Base-by-base conservation (phyloP, 2,329 filamentous ascomycete genomes). In the Neophaeococcomyces mojaviensis region DNA sequence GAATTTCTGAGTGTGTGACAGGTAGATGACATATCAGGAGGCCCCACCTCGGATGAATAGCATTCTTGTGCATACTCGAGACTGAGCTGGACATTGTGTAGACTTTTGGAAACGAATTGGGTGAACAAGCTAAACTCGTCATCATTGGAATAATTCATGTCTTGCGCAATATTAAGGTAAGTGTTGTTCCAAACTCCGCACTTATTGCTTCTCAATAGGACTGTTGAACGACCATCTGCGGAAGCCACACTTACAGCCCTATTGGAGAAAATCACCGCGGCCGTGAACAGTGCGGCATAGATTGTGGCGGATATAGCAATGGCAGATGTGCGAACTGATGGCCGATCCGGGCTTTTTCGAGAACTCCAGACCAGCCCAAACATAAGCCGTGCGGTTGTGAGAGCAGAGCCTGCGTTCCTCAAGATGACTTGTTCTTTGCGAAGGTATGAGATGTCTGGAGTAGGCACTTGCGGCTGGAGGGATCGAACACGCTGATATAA, bases 1-100 rank as follows among this genome's bases (percentile, higher is more conserved):
- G 48, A 33, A n/a, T 28, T 47, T 28, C 48, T 50, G 26, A 51
- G 34, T n/a, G 39, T 46, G 10, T 50, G 44, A 43, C 50, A 52
- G 37, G 39, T 40, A 8, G 52, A 44, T 4, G 52, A 39, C 43
- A 32, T 35, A 13, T 6, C 19, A 22, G 24, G 34, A 9, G 28
- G 16, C 4, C 31, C 34, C 3, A 40, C 22, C 12, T 34, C 13
- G 15, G 48, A 38, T 13, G 50, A 31, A 32, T 55, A 55, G 28
- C 52, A 55, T 30, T 49, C 32, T 33, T 49, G 50, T 12, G 53
- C 50, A 34, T 55, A 55, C 28, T 53, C 36, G 28, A 51, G 36
- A 30, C 48, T 53, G 16, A 41, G 35, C 33, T 55, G 50, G n/a
- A 53, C 49, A n/a, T 53, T 39, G 15, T 49, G 32, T 13, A 37